phyloP scores from a whole-genome alignment of 306 rosid species.

The Albizia julibrissin region DNA sequence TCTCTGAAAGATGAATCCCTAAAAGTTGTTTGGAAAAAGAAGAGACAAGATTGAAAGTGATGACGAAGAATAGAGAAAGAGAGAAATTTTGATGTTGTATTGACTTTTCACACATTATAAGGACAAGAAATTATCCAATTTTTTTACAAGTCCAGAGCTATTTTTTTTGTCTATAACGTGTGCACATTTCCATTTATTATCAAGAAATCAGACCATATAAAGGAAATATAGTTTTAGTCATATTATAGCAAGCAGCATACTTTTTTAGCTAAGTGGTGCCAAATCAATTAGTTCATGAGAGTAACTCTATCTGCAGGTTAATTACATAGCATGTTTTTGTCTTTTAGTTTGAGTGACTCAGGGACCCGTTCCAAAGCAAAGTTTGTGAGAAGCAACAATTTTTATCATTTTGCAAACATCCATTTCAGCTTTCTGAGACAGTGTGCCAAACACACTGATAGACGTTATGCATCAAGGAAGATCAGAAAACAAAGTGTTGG shows the following conservation, averaged over 20 bases:
- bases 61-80: neutral
- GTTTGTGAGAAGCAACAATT: neutral
- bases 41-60: neutral
- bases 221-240: neutral
- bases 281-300: neutral
- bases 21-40: neutral
- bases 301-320: neutral
- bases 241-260: neutral
- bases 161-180: neutral
- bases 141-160: neutral
- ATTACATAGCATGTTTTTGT: neutral
- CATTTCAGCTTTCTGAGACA: neutral
- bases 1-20: conserved; percentile 2
- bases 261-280: neutral
- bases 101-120: neutral
- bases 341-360: neutral
- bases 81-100: conserved; percentile 2
- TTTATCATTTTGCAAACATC: neutral
- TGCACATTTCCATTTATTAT: neutral
- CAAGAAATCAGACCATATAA: neutral
- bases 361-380: neutral
- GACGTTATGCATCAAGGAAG: neutral
- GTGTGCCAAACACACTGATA: neutral
- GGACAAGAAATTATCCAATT: conserved; percentile 4
- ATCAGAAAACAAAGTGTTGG: neutral